A percentile compares a stretch with the other conserved stretches of the same genome.
These are phyloP conservation scores for Hygrophila difformis DNA, from an alignment of 257 asterid genomes.

Conservation along the genomic window DNA sequence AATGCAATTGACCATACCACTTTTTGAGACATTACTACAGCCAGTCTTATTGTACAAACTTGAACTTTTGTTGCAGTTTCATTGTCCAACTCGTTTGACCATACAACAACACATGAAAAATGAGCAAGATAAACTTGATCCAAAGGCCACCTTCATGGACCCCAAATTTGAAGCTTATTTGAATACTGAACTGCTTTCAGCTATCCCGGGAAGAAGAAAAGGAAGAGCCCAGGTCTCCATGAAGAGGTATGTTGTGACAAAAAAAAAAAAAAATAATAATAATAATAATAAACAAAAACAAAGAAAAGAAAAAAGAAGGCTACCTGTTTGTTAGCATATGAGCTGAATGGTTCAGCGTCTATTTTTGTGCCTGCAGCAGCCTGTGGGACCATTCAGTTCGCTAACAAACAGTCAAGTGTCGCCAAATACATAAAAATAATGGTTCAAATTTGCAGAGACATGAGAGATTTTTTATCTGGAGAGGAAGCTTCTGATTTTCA, in stretches of 20 bases:
- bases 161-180: conserved; percentile 49
- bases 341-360: too few species aligned
- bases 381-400: too few species aligned
- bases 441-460: conserved; percentile 36
- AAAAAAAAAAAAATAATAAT: conserved; percentile 7
- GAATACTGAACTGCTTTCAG: conserved; percentile 35
- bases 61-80: conserved; percentile 28
- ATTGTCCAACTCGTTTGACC: conserved; percentile 33
- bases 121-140: conserved; percentile 54
- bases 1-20: too few species aligned
- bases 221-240: conserved; percentile 34
- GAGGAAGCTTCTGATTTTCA: conserved; percentile 29
- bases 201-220: conserved; percentile 24
- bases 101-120: conserved; percentile 67
- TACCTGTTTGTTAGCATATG: too few species aligned
- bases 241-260: conserved; percentile 36
- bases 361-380: too few species aligned
- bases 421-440: neutral
- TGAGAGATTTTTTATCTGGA: conserved; percentile 25
- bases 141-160: conserved; percentile 45
- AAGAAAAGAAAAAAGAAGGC: too few species aligned
- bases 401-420: too few species aligned
- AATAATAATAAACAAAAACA: too few species aligned
- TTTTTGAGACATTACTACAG: too few species aligned
- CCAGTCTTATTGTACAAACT: neutral